Evolutionary conservation across 352 stramenopile species (phyloP).

Genomic region (Phytopythium delawarense): DNA sequence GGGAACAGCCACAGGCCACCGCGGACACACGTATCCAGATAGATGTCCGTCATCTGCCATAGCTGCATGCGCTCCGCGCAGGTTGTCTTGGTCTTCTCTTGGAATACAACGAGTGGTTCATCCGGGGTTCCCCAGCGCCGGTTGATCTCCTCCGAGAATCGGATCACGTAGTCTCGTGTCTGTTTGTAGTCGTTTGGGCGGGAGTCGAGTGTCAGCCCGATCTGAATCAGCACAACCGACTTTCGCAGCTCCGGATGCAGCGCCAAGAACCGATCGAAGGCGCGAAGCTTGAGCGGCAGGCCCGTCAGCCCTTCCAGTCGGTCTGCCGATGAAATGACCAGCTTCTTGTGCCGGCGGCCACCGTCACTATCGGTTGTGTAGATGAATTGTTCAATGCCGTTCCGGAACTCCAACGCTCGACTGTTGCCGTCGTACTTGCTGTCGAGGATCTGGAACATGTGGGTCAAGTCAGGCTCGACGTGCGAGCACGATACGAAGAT

Average conservation of each 20-base stretch:
- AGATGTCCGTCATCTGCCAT: conserved; percentile 67
- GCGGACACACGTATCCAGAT: conserved; percentile 65
- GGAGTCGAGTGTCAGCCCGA: conserved; percentile 65
- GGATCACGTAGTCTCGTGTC: conserved; percentile 88
- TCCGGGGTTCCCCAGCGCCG: conserved; percentile 51
- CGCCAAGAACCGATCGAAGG: conserved; percentile 94
- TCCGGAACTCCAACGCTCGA: conserved; percentile 20
- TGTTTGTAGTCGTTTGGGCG: conserved; percentile 92
- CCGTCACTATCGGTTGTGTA: conserved; percentile 18
- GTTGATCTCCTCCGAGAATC: conserved; percentile 93
- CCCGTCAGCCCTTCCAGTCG: conserved; percentile 94
- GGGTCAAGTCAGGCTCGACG: conserved; percentile 91
- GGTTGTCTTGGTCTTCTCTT: conserved; percentile 62
- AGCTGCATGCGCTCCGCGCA: conserved; percentile 65
- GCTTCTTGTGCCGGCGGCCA: conserved; percentile 26
- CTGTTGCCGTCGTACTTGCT: conserved; percentile 37
- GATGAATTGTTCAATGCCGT: conserved; percentile 36
- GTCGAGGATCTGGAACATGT: conserved; percentile 64
- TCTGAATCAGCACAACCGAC: conserved; percentile 77
- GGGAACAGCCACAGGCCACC: conserved; percentile 65
- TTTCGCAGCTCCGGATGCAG: conserved; percentile 64
- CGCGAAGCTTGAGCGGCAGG: conserved; percentile 95
- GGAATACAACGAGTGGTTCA: conserved; percentile 66
- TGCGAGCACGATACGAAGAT: conserved; percentile 97
- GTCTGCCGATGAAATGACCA: conserved; percentile 91